Base-by-base conservation (phyloP, 192 early-diverging fungal genomes). In the Podila clonocystis region DNA sequence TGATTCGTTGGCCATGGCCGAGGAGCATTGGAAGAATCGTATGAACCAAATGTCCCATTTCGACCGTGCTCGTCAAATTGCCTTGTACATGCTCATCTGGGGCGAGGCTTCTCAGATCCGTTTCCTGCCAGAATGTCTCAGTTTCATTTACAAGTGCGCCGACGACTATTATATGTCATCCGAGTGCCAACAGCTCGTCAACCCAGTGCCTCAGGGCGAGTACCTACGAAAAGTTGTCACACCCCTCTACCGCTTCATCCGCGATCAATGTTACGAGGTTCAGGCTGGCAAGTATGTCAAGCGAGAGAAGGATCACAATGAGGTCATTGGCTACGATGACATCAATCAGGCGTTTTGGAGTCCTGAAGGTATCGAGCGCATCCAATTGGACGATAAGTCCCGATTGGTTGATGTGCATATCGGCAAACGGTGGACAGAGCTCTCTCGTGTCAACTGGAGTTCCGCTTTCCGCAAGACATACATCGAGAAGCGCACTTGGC, bases 261-360 rank as follows among this genome's bases (percentile, higher is more conserved):
- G 92, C 24, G 90, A 94, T 68, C 92, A 94, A 82, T 83, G 85
- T 29, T 95, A 94, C 79, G 91, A 92, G 75, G 66, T 91, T 24
- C 82, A 87, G 50, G 88, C 89, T 52, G 91, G 91, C 58, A 91
- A 89, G 59, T 92, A 88, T 67, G 87, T 93, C 29, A 92, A 91
- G 82, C 87, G 89, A 70, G 92, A 94, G 85, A 86, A 90, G 70
- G 94, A 95, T 66, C 94, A 95, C 74, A 85, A 87, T 20, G 77
- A 84, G 29, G 91, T 88, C 12, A 92, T 95, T 58, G 93, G 94
- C 9, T 94, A 95, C 67, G 94, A 94, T 75, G 93, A 94, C 63
- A 88, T 95, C 68, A 96, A 96, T 77, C 92, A 96, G 71, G 75
- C 92, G 30, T 96, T 96, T 83, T 95, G 94, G 94, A 85, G 87